Conservation (phyloP, 2,329 filamentous ascomycete species). For the Sporothrix phasma region DNA sequence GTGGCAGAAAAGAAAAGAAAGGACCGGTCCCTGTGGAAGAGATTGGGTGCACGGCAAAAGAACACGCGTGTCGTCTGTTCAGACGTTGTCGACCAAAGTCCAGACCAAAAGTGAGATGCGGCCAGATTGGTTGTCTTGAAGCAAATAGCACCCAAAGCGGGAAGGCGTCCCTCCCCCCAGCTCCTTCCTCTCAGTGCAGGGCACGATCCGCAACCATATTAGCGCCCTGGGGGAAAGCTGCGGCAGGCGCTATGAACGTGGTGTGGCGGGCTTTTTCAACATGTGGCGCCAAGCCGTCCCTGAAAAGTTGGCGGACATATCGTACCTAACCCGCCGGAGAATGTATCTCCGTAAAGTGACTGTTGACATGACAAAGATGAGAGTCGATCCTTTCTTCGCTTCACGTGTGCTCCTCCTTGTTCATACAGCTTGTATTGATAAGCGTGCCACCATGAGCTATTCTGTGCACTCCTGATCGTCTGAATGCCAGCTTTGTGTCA, state of each 20-base stretch:
- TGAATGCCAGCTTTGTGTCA: not conserved
- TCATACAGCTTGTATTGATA: not conserved
- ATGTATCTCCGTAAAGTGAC: not conserved
- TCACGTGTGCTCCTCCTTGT: not conserved
- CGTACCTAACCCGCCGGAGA: not conserved
- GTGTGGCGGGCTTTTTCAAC: not conserved
- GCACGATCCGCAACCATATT: not conserved
- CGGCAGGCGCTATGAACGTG: not conserved
- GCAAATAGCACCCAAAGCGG: conserved; percentile 12
- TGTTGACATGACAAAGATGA: not conserved
- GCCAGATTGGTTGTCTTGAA: conserved; percentile 2
- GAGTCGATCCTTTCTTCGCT: not conserved
- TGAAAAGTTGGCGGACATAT: not conserved
- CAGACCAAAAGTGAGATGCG: not conserved
- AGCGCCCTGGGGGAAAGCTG: not conserved
- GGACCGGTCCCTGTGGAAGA: no score
- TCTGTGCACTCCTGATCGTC: not conserved
- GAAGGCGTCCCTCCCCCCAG: not conserved
- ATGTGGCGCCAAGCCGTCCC: not conserved
- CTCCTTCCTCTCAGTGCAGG: not conserved
- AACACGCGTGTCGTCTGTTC: not conserved
- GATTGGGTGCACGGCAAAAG: not conserved
- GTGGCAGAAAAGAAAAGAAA: not conserved
- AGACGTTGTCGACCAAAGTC: not conserved
- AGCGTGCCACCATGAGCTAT: not conserved